Base-by-base conservation (phyloP, 176 grass and related monocot species). In the Thinopyrum elongatum region DNA sequence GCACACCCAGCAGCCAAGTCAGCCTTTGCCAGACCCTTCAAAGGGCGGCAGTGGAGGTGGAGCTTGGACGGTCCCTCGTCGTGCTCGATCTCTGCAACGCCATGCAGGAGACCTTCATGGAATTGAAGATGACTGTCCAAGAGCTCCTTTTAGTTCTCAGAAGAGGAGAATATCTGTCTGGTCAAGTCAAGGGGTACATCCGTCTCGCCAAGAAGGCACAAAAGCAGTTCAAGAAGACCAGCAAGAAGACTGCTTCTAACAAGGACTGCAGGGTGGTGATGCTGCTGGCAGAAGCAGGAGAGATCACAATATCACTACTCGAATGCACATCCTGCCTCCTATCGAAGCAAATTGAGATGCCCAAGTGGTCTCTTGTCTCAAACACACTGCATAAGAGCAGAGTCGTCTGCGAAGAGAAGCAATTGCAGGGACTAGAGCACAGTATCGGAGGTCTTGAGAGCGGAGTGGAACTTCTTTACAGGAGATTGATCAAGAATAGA, bases 31-130 rank as follows among this genome's bases (percentile, higher is more conserved):
- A 86, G 5, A 11, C 29, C 16, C 10, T 77, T 70, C 90, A 94
- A 70, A 84, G 82, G 58, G 85, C 66, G 53, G 78, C 57, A 28
- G 62, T 94, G 22, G 89, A 94, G 70, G 65, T 71, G 28, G 89
- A 94, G 68, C 84, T 91, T 27, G 92, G 55, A 42, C n/a, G 22
- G 53, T 89, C 86, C 49, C 46, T 91, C 6, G 27, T 70, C 31
- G 81, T 89, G 70, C 57, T 94, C 73, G 92, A 91, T 16, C 53
- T 85, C 68, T 94, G 84, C 70, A 73, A 80, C 10, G 57, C 46
- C 65, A 61, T 82, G 63, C 81, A 71, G 26, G 83, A 82, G 44
- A 87, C 35, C 53, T 89, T 91, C 80, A 73, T 44, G 15, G 71
- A 80, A 26, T 23, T 86, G 80, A 91, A 84, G 74, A 80, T 84